Evolutionary conservation across 352 stramenopile species (phyloP).

Genomic region (Thraustotheca clavata): DNA sequence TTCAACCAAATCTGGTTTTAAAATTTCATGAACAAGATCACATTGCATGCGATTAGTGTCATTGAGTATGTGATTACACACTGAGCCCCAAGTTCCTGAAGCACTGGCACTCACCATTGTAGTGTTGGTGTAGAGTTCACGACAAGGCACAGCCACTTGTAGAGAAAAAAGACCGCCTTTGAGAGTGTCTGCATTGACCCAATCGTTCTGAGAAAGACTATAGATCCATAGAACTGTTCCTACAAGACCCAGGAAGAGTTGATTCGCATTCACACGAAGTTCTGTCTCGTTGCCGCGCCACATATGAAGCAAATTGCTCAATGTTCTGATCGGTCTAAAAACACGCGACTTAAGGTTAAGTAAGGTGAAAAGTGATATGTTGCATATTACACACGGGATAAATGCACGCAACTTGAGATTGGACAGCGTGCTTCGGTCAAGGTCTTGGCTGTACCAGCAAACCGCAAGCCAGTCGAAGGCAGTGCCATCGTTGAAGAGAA

Average conservation of each 20-base stretch:
- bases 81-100: neutral
- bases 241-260: neutral
- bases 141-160: neutral
- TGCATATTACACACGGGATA: too few species aligned
- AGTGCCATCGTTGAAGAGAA: neutral
- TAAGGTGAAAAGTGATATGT: too few species aligned
- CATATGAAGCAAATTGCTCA: too few species aligned
- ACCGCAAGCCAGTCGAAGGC: neutral
- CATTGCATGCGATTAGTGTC: neutral
- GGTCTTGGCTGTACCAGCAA: neutral
- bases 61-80: neutral
- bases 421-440: too few species aligned
- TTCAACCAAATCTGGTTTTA: too few species aligned
- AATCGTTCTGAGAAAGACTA: neutral
- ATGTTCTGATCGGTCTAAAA: too few species aligned
- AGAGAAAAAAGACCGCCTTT: neutral
- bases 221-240: neutral
- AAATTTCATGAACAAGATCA: neutral
- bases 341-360: too few species aligned
- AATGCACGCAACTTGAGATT: too few species aligned
- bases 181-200: neutral
- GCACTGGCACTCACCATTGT: neutral
- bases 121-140: neutral
- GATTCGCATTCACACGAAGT: neutral
- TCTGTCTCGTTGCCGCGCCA: neutral